These are phyloP conservation scores for Gigaspora rosea DNA, from an alignment of 192 early-diverging fungal species.

Conservation along the genomic window DNA sequence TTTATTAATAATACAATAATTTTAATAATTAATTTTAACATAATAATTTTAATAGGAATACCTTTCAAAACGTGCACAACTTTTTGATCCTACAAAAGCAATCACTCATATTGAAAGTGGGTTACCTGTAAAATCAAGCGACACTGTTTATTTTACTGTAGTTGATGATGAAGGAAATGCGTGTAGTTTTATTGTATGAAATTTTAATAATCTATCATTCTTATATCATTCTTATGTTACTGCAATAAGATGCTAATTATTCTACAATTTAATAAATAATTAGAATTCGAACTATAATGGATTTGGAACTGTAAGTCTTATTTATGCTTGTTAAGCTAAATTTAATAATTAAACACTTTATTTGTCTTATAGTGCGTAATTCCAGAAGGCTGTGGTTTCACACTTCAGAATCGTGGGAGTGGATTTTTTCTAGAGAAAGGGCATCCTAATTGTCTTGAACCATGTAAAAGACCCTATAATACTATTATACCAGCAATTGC, in stretches of 20 bases:
- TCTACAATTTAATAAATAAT: neutral
- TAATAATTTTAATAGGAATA: conserved; percentile 45
- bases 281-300: conserved; percentile 55
- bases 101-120: conserved; percentile 56
- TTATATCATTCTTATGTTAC: neutral
- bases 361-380: conserved; percentile 46
- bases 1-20: neutral
- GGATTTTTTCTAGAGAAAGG: conserved; percentile 62
- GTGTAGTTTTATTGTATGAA: conserved; percentile 71
- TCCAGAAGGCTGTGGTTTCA: conserved; percentile 63
- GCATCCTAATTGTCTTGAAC: conserved; percentile 67
- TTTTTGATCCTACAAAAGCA: conserved; percentile 55
- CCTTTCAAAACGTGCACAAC: conserved; percentile 53
- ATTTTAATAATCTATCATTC: neutral
- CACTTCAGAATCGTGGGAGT: conserved; percentile 68
- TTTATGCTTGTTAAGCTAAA: conserved; percentile 28
- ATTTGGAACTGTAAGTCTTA: conserved; percentile 46
- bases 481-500: conserved; percentile 78
- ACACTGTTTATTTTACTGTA: conserved; percentile 78
- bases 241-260: neutral
- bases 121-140: conserved; percentile 60
- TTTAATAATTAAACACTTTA: conserved; percentile 3
- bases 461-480: conserved; percentile 74
- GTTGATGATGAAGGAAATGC: conserved; percentile 79
- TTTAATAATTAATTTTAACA: too few relatives aligned